Conservation (phyloP, 768 basidiomycete species). For the Holtermannia corniformis region DNA sequence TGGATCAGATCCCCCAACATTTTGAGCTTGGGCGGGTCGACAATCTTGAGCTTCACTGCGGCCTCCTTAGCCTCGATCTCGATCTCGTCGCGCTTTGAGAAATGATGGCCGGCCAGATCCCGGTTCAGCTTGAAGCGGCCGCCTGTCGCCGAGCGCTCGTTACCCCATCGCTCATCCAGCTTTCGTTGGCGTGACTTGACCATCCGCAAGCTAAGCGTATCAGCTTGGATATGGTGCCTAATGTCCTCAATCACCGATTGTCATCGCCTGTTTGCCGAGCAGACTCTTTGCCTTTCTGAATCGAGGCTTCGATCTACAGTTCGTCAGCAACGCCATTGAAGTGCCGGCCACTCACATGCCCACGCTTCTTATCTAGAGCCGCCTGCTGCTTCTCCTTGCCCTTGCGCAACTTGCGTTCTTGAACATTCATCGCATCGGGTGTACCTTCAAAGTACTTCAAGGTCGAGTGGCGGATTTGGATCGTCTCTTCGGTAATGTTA, state of each 20-base stretch:
- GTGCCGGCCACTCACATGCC: slow-evolving; percentile 31
- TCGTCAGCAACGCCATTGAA: not conserved
- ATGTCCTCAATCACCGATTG: slow-evolving; percentile 42
- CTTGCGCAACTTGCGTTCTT: slow-evolving; percentile 45
- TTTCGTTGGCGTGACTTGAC: slow-evolving; percentile 57
- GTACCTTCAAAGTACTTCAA: slow-evolving; percentile 53
- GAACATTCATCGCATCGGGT: slow-evolving; percentile 26
- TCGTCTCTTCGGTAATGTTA: slow-evolving; percentile 53
- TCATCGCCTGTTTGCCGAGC: slow-evolving; percentile 27
- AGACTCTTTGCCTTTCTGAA: slow-evolving; percentile 44
- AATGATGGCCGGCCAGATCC: slow-evolving; percentile 47
- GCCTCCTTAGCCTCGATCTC: slow-evolving; percentile 44
- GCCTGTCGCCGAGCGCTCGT: slow-evolving; percentile 45
- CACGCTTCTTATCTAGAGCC: slow-evolving; percentile 47
- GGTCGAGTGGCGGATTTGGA: slow-evolving; percentile 51
- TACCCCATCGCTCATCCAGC: slow-evolving; percentile 44
- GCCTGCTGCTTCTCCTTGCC: slow-evolving; percentile 44
- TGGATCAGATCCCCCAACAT: slow-evolving; percentile 40
- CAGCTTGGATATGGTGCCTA: not conserved
- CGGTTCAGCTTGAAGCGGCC: slow-evolving; percentile 53
- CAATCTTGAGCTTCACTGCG: slow-evolving; percentile 41
- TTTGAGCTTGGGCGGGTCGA: slow-evolving; percentile 34
- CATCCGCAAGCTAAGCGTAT: slow-evolving; percentile 35
- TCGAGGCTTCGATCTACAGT: slow-evolving; percentile 48
- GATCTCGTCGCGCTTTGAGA: slow-evolving; percentile 43